phyloP scores from a whole-genome alignment of 345 rosid species.

The Eucalyptus brandiana region DNA sequence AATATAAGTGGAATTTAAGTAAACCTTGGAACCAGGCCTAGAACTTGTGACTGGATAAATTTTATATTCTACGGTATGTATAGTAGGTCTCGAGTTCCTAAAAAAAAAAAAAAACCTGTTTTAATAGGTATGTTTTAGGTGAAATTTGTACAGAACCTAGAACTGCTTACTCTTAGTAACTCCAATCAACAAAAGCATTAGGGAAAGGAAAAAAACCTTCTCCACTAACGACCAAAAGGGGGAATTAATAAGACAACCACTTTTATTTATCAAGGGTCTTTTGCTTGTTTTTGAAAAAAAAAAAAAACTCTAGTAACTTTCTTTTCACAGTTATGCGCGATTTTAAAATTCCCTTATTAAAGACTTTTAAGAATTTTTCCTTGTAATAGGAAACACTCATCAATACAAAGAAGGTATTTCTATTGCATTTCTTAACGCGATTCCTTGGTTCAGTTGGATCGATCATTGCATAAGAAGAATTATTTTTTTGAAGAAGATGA shows the following conservation, averaged over 20 bases:
- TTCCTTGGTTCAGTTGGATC: too few relatives aligned
- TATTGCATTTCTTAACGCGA: too few relatives aligned
- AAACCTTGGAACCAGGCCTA: too few relatives aligned
- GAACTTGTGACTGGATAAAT: too few relatives aligned
- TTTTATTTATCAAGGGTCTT: neutral
- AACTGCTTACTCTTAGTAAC: rapidly evolving
- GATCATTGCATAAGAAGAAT: too few relatives aligned
- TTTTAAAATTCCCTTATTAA: neutral
- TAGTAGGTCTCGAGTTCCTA: too few relatives aligned
- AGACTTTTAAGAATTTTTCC: too few relatives aligned
- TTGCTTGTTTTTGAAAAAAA: neutral
- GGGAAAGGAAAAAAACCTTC: neutral
- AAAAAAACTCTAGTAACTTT: neutral
- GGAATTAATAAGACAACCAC: neutral
- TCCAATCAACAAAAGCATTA: neutral
- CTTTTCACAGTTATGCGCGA: neutral
- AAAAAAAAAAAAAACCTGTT: rapidly evolving
- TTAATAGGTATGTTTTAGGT: rapidly evolving
- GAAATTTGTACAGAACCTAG: rapidly evolving
- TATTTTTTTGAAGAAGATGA: too few relatives aligned
- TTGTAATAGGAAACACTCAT: rapidly evolving
- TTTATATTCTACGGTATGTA: too few relatives aligned
- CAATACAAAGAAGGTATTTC: too few relatives aligned
- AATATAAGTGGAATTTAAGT: too few relatives aligned
- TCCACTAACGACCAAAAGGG: neutral